Base-by-base conservation (phyloP, 2,329 filamentous ascomycete species). In the Sporothrix inflata region DNA sequence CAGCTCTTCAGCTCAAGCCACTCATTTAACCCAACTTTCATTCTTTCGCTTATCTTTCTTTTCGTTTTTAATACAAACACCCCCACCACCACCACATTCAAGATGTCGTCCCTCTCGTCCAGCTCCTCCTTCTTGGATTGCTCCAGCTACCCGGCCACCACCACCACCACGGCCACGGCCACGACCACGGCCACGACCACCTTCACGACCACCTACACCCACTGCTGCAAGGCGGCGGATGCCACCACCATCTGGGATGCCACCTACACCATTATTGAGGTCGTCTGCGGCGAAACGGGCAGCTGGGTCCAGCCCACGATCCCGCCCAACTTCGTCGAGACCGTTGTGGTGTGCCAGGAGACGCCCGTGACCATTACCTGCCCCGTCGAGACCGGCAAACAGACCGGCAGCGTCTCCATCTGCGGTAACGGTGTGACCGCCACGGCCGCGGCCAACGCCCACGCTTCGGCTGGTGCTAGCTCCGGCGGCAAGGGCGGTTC, bases 181-280 rank as follows among this genome's bases (percentile, higher is more conserved):
- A 74, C 74, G 6, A 74, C 76, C 27, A 78, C 77, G 21, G 74
- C 77, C 71, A 78, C 76, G 30, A 65, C 77, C 14, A 66, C 73
- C 66, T 82, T 78, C 75, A 82, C 81, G 45, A 83, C 80, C 7
- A 76, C 80, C 55, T 84, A 83, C 77, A 77, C 78, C 74, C 81
- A 80, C 40, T 78, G 79, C 53, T 75, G 79, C 30, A 77, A 77
- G 38, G 82, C 82, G 11, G 82, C 81, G 70, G 81, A 81, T 75
- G 76, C 79, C 72, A 81, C 79, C n/a, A 76, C 79, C 74, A 72
- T 75, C 63, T 83, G 82, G 82, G 71, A 78, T 49, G 81, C 82
- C 45, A 81, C 80, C 42, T 84, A 83, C 78, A 84, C 82, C 69
- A 75, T 84, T 75, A 77, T 76, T 9, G 79, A 83, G 76, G 78